Conservation (phyloP, 371 early-diverging fungal species). For the Synchytrium microbalum region DNA sequence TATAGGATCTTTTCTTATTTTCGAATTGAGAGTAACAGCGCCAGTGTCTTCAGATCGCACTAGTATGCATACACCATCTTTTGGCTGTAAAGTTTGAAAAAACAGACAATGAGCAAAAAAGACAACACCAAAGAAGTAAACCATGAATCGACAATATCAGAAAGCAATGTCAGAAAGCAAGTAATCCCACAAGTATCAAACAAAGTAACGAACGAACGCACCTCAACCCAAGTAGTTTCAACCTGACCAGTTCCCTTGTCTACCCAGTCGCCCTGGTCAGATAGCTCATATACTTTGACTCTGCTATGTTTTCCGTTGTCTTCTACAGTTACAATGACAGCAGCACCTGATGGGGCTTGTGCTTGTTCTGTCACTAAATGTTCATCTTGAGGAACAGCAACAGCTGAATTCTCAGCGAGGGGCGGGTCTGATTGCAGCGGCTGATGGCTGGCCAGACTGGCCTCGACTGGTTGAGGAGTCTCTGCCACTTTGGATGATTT, state of each 20-base stretch:
- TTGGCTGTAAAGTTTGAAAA: slow-evolving; percentile 11
- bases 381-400: background rate
- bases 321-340: background rate
- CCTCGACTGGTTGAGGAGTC: too few species aligned
- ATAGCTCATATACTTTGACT: slow-evolving; percentile 74
- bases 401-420: background rate
- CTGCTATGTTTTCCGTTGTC: slow-evolving; percentile 16
- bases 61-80: slow-evolving; percentile 44
- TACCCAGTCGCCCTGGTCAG: slow-evolving; percentile 58
- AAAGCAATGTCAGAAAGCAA: too few species aligned
- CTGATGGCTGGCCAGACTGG: too few species aligned
- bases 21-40: slow-evolving; percentile 52
- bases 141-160: too few species aligned
- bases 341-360: background rate
- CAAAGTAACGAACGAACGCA: slow-evolving; percentile 7
- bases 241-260: slow-evolving; percentile 74
- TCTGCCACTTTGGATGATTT: too few species aligned
- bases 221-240: slow-evolving; percentile 27
- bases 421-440: background rate
- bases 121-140: too few species aligned
- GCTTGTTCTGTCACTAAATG: background rate
- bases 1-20: slow-evolving; percentile 51
- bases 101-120: background rate
- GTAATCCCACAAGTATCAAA: too few species aligned
- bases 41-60: slow-evolving; percentile 61